phyloP scores from a whole-genome alignment of 1,284 basidiomycete species.

The Sanghuangporus weigelae region DNA sequence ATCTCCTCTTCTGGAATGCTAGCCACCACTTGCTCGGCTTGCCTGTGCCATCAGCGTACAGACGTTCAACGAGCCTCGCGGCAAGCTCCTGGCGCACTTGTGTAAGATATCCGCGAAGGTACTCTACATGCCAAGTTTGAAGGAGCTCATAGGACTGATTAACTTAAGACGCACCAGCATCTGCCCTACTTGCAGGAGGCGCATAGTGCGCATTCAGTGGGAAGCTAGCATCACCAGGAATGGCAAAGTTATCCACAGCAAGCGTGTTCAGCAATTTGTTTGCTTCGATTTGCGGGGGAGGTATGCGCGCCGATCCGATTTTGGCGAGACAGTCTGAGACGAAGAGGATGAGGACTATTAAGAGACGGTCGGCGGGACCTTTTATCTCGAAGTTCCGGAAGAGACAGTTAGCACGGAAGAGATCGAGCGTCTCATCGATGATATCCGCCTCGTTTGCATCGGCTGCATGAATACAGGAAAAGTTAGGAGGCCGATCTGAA shows the following conservation, averaged over 20 bases:
- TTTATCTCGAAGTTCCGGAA: constrained; percentile 99
- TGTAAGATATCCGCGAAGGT: constrained; percentile 85
- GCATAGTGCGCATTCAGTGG: constrained; percentile 91
- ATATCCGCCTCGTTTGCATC: constrained; percentile 83
- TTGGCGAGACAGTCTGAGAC: constrained; percentile 96
- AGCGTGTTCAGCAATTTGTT: constrained; percentile 86
- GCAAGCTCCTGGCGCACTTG: constrained; percentile 93
- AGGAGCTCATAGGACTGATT: not conserved
- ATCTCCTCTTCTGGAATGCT: constrained; percentile 95
- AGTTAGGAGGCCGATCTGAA: constrained; percentile 4
- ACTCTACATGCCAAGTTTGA: constrained; percentile 47
- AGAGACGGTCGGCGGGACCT: constrained; percentile 90
- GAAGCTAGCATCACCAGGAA: constrained; percentile 97
- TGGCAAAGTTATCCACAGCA: constrained; percentile 86
- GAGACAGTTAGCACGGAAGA: constrained; percentile 98
- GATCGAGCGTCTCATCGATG: constrained; percentile 93
- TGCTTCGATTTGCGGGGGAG: constrained; percentile 81
- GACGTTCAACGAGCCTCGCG: constrained; percentile 76
- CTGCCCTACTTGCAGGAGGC: constrained; percentile 68
- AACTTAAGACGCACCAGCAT: constrained; percentile 65
- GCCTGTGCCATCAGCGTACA: constrained; percentile 83
- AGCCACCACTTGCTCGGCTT: constrained; percentile 99
- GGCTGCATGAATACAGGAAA: constrained; percentile 37
- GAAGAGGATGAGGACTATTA: constrained; percentile 98
- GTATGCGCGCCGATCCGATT: constrained; percentile 62